These are phyloP conservation scores for Microsporum canis DNA, from an alignment of 2,329 filamentous ascomycete species.

Conservation along the genomic window DNA sequence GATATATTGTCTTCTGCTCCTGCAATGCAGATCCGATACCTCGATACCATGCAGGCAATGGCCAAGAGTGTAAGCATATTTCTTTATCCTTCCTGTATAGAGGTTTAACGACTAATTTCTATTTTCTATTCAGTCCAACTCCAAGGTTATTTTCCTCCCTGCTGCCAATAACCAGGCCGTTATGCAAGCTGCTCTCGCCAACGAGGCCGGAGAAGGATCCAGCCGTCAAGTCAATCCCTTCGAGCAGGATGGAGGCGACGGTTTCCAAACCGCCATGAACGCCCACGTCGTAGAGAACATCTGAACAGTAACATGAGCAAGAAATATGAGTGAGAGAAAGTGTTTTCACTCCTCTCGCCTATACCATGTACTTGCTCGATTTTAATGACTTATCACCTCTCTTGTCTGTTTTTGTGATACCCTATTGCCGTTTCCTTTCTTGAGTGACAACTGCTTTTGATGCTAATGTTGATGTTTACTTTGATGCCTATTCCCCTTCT, in stretches of 20 bases:
- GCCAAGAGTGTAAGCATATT: conserved; percentile 56
- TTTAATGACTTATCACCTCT: background rate
- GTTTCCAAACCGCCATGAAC: conserved; percentile 72
- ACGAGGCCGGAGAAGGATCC: conserved; percentile 46
- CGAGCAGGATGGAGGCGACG: conserved; percentile 36
- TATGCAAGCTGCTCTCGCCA: conserved; percentile 39
- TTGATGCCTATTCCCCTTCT: background rate
- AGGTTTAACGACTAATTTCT: background rate
- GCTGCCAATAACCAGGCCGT: conserved; percentile 46
- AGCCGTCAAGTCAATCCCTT: conserved; percentile 33
- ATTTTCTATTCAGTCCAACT: conserved; percentile 44
- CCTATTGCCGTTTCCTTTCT: background rate
- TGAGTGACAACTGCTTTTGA: no score
- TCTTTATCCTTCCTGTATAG: background rate
- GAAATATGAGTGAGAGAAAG: background rate
- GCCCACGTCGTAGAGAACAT: conserved; percentile 77
- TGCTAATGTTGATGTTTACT: background rate
- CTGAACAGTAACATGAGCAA: conserved; percentile 34
- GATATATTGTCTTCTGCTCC: conserved; percentile 86
- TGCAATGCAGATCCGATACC: conserved; percentile 96
- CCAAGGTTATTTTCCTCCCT: conserved; percentile 76
- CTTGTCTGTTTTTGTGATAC: background rate
- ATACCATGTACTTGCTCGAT: background rate
- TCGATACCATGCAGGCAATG: conserved; percentile 98
- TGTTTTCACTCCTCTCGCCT: background rate